Evolutionary conservation across 495 filamentous ascomycete genomes (phyloP).

Genomic region (Neurospora sp.): DNA sequence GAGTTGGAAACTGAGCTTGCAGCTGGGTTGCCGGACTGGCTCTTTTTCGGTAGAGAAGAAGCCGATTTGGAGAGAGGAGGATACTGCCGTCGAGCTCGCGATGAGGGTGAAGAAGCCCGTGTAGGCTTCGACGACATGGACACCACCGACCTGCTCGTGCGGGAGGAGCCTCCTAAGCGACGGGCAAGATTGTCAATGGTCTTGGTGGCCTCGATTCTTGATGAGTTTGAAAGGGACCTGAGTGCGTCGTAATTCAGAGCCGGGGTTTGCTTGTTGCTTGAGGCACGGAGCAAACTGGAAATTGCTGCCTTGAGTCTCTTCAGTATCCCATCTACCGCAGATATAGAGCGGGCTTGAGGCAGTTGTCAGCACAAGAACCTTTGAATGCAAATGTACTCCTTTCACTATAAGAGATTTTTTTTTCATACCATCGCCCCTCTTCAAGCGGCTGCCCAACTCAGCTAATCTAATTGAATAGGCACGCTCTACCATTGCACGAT

Average conservation of each 20-base stretch:
- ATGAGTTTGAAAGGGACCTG: conserved; percentile 25
- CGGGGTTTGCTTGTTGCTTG: conserved; percentile 11
- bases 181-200: conserved; percentile 26
- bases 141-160: conserved; percentile 5
- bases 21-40: background rate
- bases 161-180: conserved; percentile 14
- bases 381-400: background rate
- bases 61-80: background rate
- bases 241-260: conserved; percentile 27
- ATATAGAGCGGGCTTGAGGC: conserved; percentile 17
- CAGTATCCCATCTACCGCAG: conserved; percentile 20
- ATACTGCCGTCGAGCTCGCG: background rate
- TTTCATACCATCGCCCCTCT: conserved; percentile 24
- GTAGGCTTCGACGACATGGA: conserved; percentile 7
- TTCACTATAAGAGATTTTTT: background rate
- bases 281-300: conserved; percentile 14
- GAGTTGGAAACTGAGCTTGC: background rate
- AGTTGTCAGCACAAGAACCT: conserved; percentile 1
- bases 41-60: background rate
- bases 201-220: conserved; percentile 22
- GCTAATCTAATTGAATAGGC: conserved; percentile 19
- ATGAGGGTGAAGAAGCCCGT: background rate
- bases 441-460: conserved; percentile 15
- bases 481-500: conserved; percentile 20
- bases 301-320: conserved; percentile 20